phyloP scores from a whole-genome alignment of 1,284 basidiomycete species.

The Taiwanofungus camphoratus region DNA sequence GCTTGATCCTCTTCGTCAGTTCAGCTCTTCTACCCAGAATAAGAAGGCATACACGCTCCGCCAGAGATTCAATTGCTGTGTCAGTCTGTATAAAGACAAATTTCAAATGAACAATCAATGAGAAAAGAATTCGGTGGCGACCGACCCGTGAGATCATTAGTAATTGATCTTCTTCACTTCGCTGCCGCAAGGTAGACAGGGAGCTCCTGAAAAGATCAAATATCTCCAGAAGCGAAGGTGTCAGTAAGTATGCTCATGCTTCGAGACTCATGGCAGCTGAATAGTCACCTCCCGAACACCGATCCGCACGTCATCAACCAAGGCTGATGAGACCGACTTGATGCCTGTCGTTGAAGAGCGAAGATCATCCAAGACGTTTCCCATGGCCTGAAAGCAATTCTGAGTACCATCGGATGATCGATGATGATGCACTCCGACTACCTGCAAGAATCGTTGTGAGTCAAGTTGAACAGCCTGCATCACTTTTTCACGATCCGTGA shows the following conservation, averaged over 20 bases:
- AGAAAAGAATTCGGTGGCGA: neutral
- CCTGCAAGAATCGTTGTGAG: slow-evolving; percentile 26
- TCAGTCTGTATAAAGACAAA: slow-evolving; percentile 1
- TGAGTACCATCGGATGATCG: neutral
- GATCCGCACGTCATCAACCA: slow-evolving; percentile 13
- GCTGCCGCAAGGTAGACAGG: neutral
- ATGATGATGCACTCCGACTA: slow-evolving; percentile 9
- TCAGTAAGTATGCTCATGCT: neutral
- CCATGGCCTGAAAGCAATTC: slow-evolving; percentile 25
- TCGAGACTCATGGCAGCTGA: neutral
- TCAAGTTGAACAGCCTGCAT: slow-evolving; percentile 24
- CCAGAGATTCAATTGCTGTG: slow-evolving; percentile 3
- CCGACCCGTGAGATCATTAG: slow-evolving; percentile 5
- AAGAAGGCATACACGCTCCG: slow-evolving; percentile 1
- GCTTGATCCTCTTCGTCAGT: slow-evolving; percentile 1
- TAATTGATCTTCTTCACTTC: slow-evolving; percentile 2
- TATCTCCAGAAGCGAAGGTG: neutral
- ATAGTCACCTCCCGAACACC: slow-evolving; percentile 13
- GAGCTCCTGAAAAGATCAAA: neutral
- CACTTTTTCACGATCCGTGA: slow-evolving; percentile 39
- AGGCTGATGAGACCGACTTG: slow-evolving; percentile 16
- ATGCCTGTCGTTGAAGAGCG: slow-evolving; percentile 20
- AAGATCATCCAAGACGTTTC: slow-evolving; percentile 21
- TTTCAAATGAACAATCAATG: neutral
- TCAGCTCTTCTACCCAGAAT: neutral